Percentiles rank a stretch among this genome's conserved stretches.
phyloP scores from a whole-genome alignment of 129 eudicot genomes.

The Tagetes erecta region DNA sequence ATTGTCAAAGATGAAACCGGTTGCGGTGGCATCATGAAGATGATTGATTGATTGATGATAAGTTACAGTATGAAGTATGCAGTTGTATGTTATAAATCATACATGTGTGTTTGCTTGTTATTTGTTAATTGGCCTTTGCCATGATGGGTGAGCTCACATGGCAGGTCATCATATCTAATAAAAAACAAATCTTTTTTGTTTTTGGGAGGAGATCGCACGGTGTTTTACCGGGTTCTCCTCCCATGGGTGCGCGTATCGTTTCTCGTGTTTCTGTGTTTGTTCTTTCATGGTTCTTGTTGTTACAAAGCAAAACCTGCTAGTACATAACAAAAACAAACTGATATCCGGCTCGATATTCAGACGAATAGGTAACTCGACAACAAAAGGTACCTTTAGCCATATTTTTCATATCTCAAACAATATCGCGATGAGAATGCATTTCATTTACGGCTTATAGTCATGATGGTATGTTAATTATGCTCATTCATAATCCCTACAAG shows the following conservation, averaged over 20 bases:
- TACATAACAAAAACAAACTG: no score
- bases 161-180: slow-evolving; percentile 43
- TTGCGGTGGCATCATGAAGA: background rate
- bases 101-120: no score
- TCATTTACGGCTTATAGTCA: no score
- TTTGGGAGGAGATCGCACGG: slow-evolving; percentile 69
- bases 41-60: background rate
- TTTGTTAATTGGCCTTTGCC: slow-evolving; percentile 48
- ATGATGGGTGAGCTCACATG: slow-evolving; percentile 66
- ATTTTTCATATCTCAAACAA: no score
- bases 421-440: no score
- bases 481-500: no score
- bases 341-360: no score
- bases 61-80: background rate
- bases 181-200: slow-evolving; percentile 17
- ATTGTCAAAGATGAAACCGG: no score
- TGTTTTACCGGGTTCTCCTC: slow-evolving; percentile 59
- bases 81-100: background rate
- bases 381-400: no score
- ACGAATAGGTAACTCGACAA: no score
- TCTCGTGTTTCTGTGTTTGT: background rate
- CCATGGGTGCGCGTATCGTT: slow-evolving; percentile 24
- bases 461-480: no score
- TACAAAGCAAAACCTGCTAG: no score
- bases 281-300: background rate